Evolutionary conservation across 768 basidiomycete species (phyloP), one percentile per base, ranked within the genome.

Genomic region (Suillus discolor): DNA sequence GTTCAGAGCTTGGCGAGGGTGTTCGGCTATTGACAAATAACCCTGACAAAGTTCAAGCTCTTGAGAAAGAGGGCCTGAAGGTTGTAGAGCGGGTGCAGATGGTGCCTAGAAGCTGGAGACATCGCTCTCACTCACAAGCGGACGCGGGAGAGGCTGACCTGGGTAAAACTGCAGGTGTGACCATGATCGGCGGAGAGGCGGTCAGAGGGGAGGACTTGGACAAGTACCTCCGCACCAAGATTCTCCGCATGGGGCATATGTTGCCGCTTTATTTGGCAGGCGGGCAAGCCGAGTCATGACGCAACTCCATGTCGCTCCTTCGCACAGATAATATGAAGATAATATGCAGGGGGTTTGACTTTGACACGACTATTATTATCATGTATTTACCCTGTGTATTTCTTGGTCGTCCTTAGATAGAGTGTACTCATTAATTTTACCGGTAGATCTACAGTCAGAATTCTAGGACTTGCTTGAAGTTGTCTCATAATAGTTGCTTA

Each of bases 181-280:
- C 93, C 49, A 83, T 95, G 77, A 89, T 96, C 49, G 94, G 94
- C 6, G 91, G 88, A 12, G 87, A 89, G 18, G 84, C 85, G 36
- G 91, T 90, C 11, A 80, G 89, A 63, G 93, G 95, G 1, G 87
- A 87, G 64, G 97, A 99, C 73, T 77, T 99, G 71, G 95, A 99
- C 72, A 94, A 91, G 79, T 99, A 99, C 76, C 78, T 99, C 71
- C 86, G 92, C 75, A 99, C 97, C 45, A 99, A 99, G 77, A 89
- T 99, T n/a, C 79, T 94, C 74, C 85, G 91, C 66, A 99, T 99
- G 97, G 97, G 97, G 15, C 97, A 99, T 75, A 89, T 97, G 81
- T 80, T 97, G 34, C 87, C 90, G 39, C 73, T 91, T 62, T 62
- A 45, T 62, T 51, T 63, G 39, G 49, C 49, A 41, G 65, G 31